Conservation (phyloP, 257 asterid genomes). For the Asclepias syriaca region DNA sequence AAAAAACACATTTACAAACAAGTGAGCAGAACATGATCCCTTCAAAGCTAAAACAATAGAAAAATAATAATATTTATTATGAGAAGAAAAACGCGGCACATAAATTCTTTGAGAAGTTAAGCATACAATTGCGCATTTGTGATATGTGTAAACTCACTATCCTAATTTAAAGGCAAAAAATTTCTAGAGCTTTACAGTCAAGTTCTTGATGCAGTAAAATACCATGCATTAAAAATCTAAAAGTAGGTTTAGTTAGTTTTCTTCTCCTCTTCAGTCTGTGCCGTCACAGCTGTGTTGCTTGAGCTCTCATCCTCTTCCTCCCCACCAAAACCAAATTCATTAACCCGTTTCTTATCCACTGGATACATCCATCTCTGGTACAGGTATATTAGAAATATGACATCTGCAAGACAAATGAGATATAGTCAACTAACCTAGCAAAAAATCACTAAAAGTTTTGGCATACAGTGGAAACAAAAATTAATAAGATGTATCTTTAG, state of each 20-base stretch:
- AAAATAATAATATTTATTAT: neutral
- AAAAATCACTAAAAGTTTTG: neutral
- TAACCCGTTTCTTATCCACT: slow-evolving; percentile 84
- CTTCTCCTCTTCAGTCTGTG: slow-evolving; percentile 64
- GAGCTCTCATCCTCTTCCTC: slow-evolving; percentile 63
- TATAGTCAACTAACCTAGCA: neutral
- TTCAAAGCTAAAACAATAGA: no score
- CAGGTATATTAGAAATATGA: slow-evolving; percentile 75
- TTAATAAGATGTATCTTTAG: neutral
- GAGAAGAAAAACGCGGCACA: neutral
- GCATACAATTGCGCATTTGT: neutral
- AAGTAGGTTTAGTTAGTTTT: slow-evolving; percentile 60
- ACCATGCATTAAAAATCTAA: slow-evolving; percentile 1
- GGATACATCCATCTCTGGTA: slow-evolving; percentile 93
- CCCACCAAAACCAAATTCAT: slow-evolving; percentile 88
- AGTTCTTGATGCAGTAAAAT: slow-evolving; percentile 5
- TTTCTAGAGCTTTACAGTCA: slow-evolving; percentile 1
- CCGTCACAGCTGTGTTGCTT: slow-evolving; percentile 25
- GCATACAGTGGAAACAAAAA: neutral
- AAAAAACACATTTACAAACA: no score
- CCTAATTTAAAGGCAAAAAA: neutral
- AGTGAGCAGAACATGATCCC: no score
- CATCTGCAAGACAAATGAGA: slow-evolving; percentile 51
- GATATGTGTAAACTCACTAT: neutral
- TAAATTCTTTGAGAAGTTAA: neutral